A percentile compares a stretch with the other conserved stretches of the same genome.
Evolutionary conservation across 768 basidiomycete species (phyloP).

Genomic region (Collybia mongolica): DNA sequence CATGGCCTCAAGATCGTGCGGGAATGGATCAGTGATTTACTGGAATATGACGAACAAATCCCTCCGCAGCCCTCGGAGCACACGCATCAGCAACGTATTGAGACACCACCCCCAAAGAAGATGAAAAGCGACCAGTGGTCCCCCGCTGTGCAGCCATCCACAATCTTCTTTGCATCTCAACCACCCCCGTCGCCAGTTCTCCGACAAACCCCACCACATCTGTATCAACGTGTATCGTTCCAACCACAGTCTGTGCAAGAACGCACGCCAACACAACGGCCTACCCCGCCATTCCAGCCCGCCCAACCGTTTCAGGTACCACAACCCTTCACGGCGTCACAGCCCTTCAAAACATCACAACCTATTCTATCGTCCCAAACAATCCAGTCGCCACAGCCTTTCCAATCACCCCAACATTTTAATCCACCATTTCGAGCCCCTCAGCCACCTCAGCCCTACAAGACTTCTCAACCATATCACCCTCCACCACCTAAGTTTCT

Average conservation of each 20-base stretch:
- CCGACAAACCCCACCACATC: neutral
- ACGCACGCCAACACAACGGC: neutral
- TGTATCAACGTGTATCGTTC: neutral
- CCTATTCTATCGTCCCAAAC: neutral
- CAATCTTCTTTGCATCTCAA: constrained; percentile 33
- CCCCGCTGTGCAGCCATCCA: constrained; percentile 15
- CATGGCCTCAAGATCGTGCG: constrained; percentile 50
- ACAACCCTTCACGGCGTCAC: too few species aligned
- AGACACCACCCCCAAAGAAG: constrained; percentile 38
- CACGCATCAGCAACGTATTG: constrained; percentile 14
- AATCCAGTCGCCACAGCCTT: neutral
- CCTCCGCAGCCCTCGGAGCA: constrained; percentile 5
- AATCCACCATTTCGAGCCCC: neutral
- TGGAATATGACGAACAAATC: constrained; percentile 18
- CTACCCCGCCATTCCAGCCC: constrained; percentile 5
- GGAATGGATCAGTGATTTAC: constrained; percentile 52
- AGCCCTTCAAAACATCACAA: too few species aligned
- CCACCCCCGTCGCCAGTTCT: constrained; percentile 23
- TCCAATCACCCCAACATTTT: neutral
- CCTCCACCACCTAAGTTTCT: constrained; percentile 11
- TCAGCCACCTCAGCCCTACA: neutral
- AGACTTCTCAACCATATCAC: neutral
- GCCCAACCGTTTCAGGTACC: too few species aligned
- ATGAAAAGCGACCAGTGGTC: constrained; percentile 35
- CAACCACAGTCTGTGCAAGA: too few species aligned